Evolutionary conservation across 225 moss, liverwort and hornwort species (phyloP), one percentile per base, ranked within the genome.

Genomic region (Marchantia polymorpha): DNA sequence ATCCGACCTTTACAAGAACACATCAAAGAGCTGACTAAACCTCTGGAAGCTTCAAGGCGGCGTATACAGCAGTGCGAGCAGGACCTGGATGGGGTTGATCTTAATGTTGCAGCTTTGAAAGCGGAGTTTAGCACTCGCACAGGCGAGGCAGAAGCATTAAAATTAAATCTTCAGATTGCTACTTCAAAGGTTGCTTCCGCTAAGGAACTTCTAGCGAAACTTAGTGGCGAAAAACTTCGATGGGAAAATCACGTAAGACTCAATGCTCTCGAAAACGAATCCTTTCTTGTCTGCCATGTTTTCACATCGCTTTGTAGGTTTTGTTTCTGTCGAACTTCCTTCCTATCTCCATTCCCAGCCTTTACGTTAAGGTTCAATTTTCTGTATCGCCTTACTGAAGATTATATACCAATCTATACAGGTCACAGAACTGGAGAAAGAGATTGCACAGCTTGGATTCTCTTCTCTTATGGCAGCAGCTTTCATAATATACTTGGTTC

Each of bases 381-480:
- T 48, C 49, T 20, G 3, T 39, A 8, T 69, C 60, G 16, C 64
- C 64, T 25, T 9, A 25, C 20, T 69, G 16, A 69, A 47, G 6
- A 30, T 69, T 47, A 14, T 46, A 6, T 7, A 39, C 17, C 20
- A 10, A 26, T 20, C 16, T 59, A 19, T 22, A 55, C 80, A 86
- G 86, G 77, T 65, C 17, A 52, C 63, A 48, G 79, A 86, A 77
- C 71, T 86, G 20, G 86, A 82, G 19, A 75, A 69, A 23, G 86
- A 81, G 11, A 8, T 74, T 10, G 50, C 48, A 8, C 64, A 83
- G 39, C 80, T 86, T 54, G 56, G 79, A 26, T 47, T 79, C 63
- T 86, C 77, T 4, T 82, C 79, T 8, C 8, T 86, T 46, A 47
- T 80, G 86, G 83, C 86, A 63, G 83, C 86, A 80, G 80, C 83